phyloP scores from a whole-genome alignment of 2,329 filamentous ascomycete species.

The Leptographium radiaticola region DNA sequence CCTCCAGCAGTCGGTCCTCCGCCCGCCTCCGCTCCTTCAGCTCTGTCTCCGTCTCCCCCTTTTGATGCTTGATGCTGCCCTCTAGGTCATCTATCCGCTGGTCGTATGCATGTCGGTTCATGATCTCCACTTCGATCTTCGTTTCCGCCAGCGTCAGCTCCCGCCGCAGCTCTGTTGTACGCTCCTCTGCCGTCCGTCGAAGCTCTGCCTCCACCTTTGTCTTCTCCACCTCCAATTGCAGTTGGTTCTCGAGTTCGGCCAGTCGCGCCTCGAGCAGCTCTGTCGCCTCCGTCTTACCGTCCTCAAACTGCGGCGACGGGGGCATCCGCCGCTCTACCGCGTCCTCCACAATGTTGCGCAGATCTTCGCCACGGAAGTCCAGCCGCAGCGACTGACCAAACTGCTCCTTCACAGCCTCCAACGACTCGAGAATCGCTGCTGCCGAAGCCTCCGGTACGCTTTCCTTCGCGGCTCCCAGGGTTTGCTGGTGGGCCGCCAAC shows the following conservation, averaged over 20 bases:
- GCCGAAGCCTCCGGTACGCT: slow-evolving; percentile 22
- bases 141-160: slow-evolving; percentile 44
- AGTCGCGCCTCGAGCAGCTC: slow-evolving; percentile 48
- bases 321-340: slow-evolving; percentile 45
- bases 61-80: slow-evolving; percentile 50
- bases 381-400: slow-evolving; percentile 30
- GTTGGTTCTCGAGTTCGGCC: slow-evolving; percentile 44
- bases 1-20: slow-evolving; percentile 60
- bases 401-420: slow-evolving; percentile 49
- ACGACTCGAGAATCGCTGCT: slow-evolving; percentile 48
- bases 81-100: slow-evolving; percentile 57
- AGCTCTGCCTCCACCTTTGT: slow-evolving; percentile 34
- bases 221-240: slow-evolving; percentile 33
- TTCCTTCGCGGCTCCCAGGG: neutral
- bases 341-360: slow-evolving; percentile 51
- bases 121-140: slow-evolving; percentile 46
- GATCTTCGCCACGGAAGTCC: slow-evolving; percentile 35
- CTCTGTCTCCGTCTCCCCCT: slow-evolving; percentile 52
- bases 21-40: slow-evolving; percentile 48
- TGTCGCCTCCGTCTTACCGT: slow-evolving; percentile 27
- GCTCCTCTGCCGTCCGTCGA: slow-evolving; percentile 40
- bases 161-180: slow-evolving; percentile 37
- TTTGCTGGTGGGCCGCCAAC: slow-evolving; percentile 41
- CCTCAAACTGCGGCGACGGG: slow-evolving; percentile 30
- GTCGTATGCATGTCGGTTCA: slow-evolving; percentile 44